Evolutionary conservation across 164 flowering plant species (phyloP).

Genomic region (Vitis vinifera): DNA sequence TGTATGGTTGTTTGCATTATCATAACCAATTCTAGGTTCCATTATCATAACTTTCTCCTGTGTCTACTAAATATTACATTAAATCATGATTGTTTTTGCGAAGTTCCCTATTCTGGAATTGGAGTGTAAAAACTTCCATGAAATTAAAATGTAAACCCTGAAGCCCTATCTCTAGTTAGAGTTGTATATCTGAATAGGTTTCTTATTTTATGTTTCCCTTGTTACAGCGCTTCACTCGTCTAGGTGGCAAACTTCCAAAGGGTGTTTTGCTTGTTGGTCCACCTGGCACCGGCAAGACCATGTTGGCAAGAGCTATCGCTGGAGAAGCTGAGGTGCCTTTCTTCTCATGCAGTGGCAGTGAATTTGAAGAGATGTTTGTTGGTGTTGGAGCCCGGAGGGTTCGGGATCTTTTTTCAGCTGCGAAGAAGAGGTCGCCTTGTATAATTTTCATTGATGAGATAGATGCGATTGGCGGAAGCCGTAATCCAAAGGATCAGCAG

Average conservation of each 20-base stretch:
- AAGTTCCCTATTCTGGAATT: too few relatives aligned
- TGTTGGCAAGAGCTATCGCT: slow-evolving; percentile 99
- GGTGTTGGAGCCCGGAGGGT: slow-evolving; percentile 98
- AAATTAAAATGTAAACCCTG: too few relatives aligned
- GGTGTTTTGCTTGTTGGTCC: slow-evolving; percentile 98
- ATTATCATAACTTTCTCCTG: too few relatives aligned
- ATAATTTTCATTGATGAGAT: slow-evolving; percentile 90
- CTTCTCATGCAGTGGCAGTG: slow-evolving; percentile 97
- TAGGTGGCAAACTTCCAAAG: slow-evolving; percentile 98
- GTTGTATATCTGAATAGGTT: not conserved
- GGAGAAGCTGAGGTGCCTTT: slow-evolving; percentile 99
- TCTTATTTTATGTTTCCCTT: slow-evolving; percentile 11
- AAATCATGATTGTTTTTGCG: too few relatives aligned
- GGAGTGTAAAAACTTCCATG: too few relatives aligned
- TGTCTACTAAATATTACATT: too few relatives aligned
- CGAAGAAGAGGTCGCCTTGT: slow-evolving; percentile 89
- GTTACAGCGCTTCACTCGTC: slow-evolving; percentile 87
- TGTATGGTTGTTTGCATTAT: too few relatives aligned
- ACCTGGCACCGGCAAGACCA: slow-evolving; percentile 97
- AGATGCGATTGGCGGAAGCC: slow-evolving; percentile 96
- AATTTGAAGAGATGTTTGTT: slow-evolving; percentile 99
- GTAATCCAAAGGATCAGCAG: slow-evolving; percentile 91
- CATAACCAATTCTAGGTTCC: too few relatives aligned
- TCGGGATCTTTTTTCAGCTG: slow-evolving; percentile 88
- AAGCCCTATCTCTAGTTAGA: too few relatives aligned